Conservation (phyloP, 2,329 filamentous ascomycete genomes). For the Fusarium guadeloupense region DNA sequence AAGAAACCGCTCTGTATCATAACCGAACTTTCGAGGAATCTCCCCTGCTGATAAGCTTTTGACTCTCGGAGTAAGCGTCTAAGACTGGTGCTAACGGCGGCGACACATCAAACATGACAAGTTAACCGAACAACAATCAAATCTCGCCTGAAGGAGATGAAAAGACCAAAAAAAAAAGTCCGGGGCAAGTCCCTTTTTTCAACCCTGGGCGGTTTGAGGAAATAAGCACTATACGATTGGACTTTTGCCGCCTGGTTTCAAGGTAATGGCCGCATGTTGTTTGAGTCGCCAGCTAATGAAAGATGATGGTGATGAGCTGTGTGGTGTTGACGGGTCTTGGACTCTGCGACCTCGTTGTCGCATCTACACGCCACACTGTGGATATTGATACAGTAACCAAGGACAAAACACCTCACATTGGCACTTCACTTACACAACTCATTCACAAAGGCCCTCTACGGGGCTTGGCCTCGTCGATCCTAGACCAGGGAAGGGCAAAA, state of each 20-base stretch:
- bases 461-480: conserved; percentile 5
- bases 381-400: too few species aligned
- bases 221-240: conserved; percentile 2
- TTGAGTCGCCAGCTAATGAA: conserved; percentile 10
- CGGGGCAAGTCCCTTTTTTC: conserved; percentile 10
- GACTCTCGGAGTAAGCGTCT: neutral
- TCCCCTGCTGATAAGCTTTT: too few species aligned
- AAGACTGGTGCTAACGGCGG: neutral
- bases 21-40: conserved; percentile 15
- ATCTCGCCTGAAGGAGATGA: conserved; percentile 29
- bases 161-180: too few species aligned
- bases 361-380: conserved; percentile 14
- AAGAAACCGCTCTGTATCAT: conserved; percentile 2
- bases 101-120: conserved; percentile 26
- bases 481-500: neutral
- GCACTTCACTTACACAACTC: neutral
- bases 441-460: conserved; percentile 8
- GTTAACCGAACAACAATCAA: conserved; percentile 3
- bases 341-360: conserved; percentile 24
- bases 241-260: conserved; percentile 22
- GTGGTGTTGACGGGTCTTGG: conserved; percentile 26
- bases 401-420: conserved; percentile 1
- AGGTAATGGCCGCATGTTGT: conserved; percentile 9
- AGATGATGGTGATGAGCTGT: conserved; percentile 8
- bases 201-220: conserved; percentile 1